A percentile compares a stretch with the other conserved stretches of the same genome.
Conservation (phyloP, 495 filamentous ascomycete genomes). For the Neurospora tetrasperma region DNA sequence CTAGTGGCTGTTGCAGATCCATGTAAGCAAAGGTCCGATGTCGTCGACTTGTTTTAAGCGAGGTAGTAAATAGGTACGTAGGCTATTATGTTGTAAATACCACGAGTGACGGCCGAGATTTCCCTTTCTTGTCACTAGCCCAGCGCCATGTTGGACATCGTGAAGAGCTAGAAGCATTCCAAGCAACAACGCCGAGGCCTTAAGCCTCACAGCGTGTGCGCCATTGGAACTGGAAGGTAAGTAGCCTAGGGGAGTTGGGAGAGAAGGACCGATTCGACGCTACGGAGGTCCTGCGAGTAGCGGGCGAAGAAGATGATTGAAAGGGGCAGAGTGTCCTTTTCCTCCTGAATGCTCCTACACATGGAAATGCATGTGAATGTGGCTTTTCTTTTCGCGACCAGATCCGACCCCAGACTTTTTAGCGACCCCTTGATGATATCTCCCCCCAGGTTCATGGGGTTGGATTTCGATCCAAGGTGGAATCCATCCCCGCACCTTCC, state of each 20-base stretch:
- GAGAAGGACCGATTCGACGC: constrained; percentile 19
- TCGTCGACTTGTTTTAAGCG: neutral
- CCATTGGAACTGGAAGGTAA: neutral
- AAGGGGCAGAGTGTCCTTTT: neutral
- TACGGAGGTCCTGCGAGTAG: constrained; percentile 11
- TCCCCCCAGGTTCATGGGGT: neutral
- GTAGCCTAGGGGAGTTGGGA: neutral
- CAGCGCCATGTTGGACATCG: neutral
- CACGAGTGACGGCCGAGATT: neutral
- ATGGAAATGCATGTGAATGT: neutral
- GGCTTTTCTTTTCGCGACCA: neutral
- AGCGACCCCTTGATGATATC: neutral
- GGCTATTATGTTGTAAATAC: neutral
- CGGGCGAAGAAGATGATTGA: constrained; percentile 8
- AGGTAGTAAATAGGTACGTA: neutral
- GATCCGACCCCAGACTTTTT: neutral
- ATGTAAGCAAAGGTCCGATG: neutral
- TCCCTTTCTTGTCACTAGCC: neutral
- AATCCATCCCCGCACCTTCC: neutral
- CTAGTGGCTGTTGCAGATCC: neutral
- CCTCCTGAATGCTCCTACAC: neutral
- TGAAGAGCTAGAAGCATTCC: neutral
- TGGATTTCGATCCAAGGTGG: neutral
- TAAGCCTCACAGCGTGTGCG: neutral
- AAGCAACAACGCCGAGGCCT: neutral